Base-by-base conservation (phyloP, 495 filamentous ascomycete species). In the Lindgomyces ingoldianus region DNA sequence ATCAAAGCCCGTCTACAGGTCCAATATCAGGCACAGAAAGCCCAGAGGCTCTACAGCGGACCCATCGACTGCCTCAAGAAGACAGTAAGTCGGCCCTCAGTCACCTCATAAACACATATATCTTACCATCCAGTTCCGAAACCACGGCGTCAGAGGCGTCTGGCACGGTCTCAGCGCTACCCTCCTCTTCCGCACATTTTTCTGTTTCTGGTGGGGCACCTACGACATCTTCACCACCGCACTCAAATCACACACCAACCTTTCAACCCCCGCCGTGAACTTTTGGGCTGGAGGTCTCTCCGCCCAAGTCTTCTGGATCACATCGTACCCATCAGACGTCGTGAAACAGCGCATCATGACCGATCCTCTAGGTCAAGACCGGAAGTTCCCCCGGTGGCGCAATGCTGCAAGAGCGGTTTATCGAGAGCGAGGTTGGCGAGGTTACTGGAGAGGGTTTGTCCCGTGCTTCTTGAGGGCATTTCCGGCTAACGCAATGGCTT, bases 321-420 rank as follows among this genome's bases (percentile, higher is more conserved):
- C 87, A 22, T 87, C 87, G 45, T 98, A 98, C 72, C 94, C 94
- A 12, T 88, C 86, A 29, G 94, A 98, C 72, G 93, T 97, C 14
- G 89, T 98, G 22, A 98, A 98, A 80, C 93, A 97, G 76, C 85
- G 91, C n/a, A 85, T 98, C 53, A 97, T 98, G 94, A 96, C 92
- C 19, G 94, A 97, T 73, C 84, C 67, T 0, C 77, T 98, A 64
- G 93, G 87, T 3, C 85, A 87, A 0, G 81, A 90, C 69, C 80
- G 86, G 60, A 81, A 79, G 69, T 96, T 92, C 74, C 80, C 72
- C 21, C 79, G 81, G 52, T 98, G 94, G 94, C 85, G 79, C 69
- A 85, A 91, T 67, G 93, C 94, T 0, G 93, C 91, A 16, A 78
- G 72, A 62, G 84, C 88, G 11, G 87, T 98, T 3, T 93, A 87